Evolutionary conservation across 1,139 yeast genomes (phyloP).

Genomic region (Suhomyces ambrosiae): DNA sequence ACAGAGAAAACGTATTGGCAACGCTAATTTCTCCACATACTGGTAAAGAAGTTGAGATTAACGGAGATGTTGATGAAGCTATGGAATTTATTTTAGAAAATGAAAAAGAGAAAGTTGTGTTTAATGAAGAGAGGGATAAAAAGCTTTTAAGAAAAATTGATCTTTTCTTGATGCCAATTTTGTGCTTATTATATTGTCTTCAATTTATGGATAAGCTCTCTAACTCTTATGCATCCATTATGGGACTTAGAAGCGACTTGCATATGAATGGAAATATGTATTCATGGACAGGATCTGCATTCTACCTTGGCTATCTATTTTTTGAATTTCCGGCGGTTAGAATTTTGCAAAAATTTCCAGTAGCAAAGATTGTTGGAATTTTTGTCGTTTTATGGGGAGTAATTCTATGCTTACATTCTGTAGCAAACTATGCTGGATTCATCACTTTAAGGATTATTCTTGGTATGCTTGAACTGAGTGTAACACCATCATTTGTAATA

Average conservation of each 20-base stretch:
- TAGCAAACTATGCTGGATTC: conserved; percentile 41
- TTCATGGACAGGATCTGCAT: conserved; percentile 59
- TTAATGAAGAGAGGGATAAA: conserved; percentile 14
- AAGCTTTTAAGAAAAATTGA: conserved; percentile 56
- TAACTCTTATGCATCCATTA: conserved; percentile 59
- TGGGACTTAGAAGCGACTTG: conserved; percentile 54
- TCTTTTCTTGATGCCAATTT: conserved; percentile 52
- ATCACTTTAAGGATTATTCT: conserved; percentile 47
- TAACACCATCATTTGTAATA: conserved; percentile 55
- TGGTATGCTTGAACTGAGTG: conserved; percentile 58
- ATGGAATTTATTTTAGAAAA: conserved; percentile 28
- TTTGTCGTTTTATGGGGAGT: conserved; percentile 53
- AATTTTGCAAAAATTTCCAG: conserved; percentile 45
- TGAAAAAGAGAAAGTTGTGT: not conserved
- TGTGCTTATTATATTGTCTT: conserved; percentile 55
- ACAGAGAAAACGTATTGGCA: conserved; percentile 25
- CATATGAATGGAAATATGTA: conserved; percentile 54
- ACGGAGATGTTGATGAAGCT: conserved; percentile 40
- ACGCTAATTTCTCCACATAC: conserved; percentile 29
- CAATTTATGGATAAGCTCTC: conserved; percentile 71
- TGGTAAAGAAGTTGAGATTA: conserved; percentile 32
- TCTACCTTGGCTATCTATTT: conserved; percentile 54
- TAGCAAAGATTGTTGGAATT: conserved; percentile 37
- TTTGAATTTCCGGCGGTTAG: conserved; percentile 50
- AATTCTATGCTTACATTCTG: conserved; percentile 43